phyloP scores from a whole-genome alignment of 2,329 filamentous ascomycete genomes.

The Keithomyces neogunnii region DNA sequence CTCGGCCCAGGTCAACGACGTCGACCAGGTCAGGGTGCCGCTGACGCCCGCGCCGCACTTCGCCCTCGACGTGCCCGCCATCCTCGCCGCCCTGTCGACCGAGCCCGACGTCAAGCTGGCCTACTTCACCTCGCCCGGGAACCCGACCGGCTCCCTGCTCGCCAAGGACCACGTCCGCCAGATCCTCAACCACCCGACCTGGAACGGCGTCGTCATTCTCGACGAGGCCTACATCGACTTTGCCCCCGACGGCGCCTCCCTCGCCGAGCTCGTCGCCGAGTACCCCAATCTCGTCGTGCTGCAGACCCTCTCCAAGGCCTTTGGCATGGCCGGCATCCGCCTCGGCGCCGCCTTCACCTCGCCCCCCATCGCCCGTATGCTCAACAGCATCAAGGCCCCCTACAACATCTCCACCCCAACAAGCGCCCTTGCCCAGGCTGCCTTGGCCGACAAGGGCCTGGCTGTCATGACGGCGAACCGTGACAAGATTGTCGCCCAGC shows the following conservation, averaged over 20 bases:
- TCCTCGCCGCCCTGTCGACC: constrained; percentile 55
- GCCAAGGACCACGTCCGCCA: constrained; percentile 63
- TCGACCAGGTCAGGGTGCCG: constrained; percentile 79
- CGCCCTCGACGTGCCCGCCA: constrained; percentile 60
- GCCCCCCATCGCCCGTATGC: constrained; percentile 62
- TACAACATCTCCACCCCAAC: constrained; percentile 93
- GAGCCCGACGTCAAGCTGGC: constrained; percentile 68
- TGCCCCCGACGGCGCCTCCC: constrained; percentile 62
- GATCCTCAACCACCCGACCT: constrained; percentile 76
- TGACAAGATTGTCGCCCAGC: constrained; percentile 63
- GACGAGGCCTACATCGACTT: constrained; percentile 98
- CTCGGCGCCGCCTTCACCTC: constrained; percentile 79
- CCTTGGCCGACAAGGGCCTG: constrained; percentile 59
- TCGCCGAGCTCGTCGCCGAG: constrained; percentile 86
- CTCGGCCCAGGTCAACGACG: constrained; percentile 88
- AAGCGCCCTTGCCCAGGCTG: constrained; percentile 67
- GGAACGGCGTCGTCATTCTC: constrained; percentile 89
- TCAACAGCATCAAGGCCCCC: constrained; percentile 91
- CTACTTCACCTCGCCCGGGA: constrained; percentile 91
- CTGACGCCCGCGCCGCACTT: constrained; percentile 66
- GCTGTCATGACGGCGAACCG: constrained; percentile 64
- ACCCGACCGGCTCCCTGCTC: constrained; percentile 78
- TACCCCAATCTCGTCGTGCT: constrained; percentile 95
- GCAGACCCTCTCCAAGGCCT: constrained; percentile 98
- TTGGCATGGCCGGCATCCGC: constrained; percentile 88